Base-by-base conservation (phyloP, 2,329 filamentous ascomycete genomes). In the Penicillium sp. region DNA sequence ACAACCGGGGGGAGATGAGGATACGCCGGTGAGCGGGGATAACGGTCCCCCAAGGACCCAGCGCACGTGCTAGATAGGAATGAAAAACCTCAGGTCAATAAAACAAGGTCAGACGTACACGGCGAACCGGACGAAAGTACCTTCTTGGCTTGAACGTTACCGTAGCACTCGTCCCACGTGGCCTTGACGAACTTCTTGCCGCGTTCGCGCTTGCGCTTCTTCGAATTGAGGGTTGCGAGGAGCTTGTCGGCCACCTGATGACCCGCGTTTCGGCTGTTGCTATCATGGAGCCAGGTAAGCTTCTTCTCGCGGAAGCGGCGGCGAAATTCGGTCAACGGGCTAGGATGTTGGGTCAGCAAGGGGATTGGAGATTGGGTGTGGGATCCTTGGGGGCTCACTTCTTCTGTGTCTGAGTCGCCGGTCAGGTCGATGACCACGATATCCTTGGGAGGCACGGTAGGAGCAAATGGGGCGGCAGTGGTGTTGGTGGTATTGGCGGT, bases 211-310 rank as follows among this genome's bases (percentile, higher is more conserved):
- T 43, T 40, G 16, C 52, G 52, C 37, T 43, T 42, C 22, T 43
- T 25, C 19, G 48, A 55, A 42, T 58, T 60, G 42, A 57, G 42
- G 1, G 30, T 33, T 16, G 37, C 26, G 52, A 46, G 53, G 52
- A 55, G 30, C 11, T 45, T 8, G 10, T 45, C 57, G 35, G 49
- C 42, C 14, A 56, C 38, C 4, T 35, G 54, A 13, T 37, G 14
- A 26, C 52, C 52, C 45, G 35, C 43, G 52, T 16, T 46, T 52
- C 4, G 14, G 16, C 25, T 19, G 52, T 45, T 43, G 52, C 14
- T 45, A 22, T 49, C 55, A 60, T 60, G 61, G 5, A 77, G 68
- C 75, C 74, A 77, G 14, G 52, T 28, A 53, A 76, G 75, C 28
- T 68, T 62, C 52, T 76, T 77, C 28, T 65, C 68, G 49, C 66